Percentiles rank a stretch among this genome's conserved stretches.
phyloP scores from a whole-genome alignment of 2,329 filamentous ascomycete species.

The Cercospora zeina region DNA sequence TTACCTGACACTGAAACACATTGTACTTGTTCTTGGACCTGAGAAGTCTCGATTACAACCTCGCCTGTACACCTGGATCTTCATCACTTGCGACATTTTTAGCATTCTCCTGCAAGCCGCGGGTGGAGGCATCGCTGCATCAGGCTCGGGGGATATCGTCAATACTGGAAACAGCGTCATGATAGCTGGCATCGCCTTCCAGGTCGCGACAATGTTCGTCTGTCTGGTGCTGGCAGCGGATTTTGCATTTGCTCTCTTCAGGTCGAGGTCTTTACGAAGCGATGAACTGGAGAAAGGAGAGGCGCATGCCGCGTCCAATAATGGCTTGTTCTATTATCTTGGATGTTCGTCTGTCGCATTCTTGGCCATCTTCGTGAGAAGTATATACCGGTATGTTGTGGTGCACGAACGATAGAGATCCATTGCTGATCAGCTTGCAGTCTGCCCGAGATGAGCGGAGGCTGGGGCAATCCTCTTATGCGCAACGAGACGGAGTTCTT shows the following conservation, averaged over 20 bases:
- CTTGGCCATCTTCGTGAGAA: slow-evolving; percentile 64
- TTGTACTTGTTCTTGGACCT: slow-evolving; percentile 48
- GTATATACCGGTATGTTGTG: slow-evolving; percentile 56
- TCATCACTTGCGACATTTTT: slow-evolving; percentile 52
- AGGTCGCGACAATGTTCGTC: slow-evolving; percentile 47
- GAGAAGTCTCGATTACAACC: slow-evolving; percentile 47
- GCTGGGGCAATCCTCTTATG: slow-evolving; percentile 51
- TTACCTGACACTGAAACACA: slow-evolving; percentile 51
- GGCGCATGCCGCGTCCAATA: slow-evolving; percentile 2
- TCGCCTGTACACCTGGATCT: slow-evolving; percentile 52
- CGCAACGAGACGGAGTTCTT: slow-evolving; percentile 51
- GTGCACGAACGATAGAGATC: background rate
- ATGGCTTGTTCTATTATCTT: slow-evolving; percentile 48
- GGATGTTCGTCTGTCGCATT: slow-evolving; percentile 58
- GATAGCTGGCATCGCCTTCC: slow-evolving; percentile 49
- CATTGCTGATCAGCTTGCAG: slow-evolving; percentile 34
- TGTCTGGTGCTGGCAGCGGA: slow-evolving; percentile 48
- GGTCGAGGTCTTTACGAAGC: slow-evolving; percentile 13
- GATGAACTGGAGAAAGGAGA: slow-evolving; percentile 39
- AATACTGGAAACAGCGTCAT: slow-evolving; percentile 48
- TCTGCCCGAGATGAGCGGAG: slow-evolving; percentile 54
- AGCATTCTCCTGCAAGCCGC: slow-evolving; percentile 50
- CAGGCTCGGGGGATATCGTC: slow-evolving; percentile 40
- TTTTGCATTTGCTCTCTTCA: slow-evolving; percentile 38
- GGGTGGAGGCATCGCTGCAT: slow-evolving; percentile 47